Evolutionary conservation across 805 yeast genomes (phyloP).

Genomic region (Saitoella complicata): DNA sequence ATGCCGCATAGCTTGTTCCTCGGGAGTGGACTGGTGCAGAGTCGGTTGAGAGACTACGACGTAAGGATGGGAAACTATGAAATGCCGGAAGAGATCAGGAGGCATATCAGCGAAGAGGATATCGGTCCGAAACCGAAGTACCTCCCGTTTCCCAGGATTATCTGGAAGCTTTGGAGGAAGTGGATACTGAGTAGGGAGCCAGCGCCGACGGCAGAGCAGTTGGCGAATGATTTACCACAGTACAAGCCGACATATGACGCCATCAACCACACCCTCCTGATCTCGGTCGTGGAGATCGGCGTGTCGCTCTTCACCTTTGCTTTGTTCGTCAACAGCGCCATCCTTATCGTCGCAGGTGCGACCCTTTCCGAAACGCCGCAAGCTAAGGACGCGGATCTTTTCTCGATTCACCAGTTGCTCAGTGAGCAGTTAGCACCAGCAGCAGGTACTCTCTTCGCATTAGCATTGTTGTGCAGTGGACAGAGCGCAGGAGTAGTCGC

Average conservation of each 20-base stretch:
- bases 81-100: conserved; percentile 9
- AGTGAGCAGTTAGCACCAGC: conserved; percentile 45
- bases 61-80: conserved; percentile 44
- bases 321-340: conserved; percentile 70
- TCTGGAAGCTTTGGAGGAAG: neutral
- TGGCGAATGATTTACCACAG: conserved; percentile 19
- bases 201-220: conserved; percentile 23
- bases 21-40: conserved; percentile 80
- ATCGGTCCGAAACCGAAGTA: conserved; percentile 20
- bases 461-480: conserved; percentile 72
- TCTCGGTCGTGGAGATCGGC: conserved; percentile 54
- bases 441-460: conserved; percentile 72
- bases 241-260: conserved; percentile 65
- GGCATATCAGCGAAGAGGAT: conserved; percentile 7
- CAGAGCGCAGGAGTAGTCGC: conserved; percentile 87
- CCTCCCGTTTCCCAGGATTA: neutral
- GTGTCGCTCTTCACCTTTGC: conserved; percentile 66
- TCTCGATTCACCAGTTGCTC: conserved; percentile 55
- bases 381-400: conserved; percentile 59
- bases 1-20: conserved; percentile 87
- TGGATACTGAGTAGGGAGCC: conserved; percentile 4
- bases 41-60: conserved; percentile 68
- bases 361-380: conserved; percentile 55
- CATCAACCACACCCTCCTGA: conserved; percentile 52
- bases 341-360: conserved; percentile 66